These are phyloP conservation scores for Pythium folliculosum DNA, from an alignment of 352 stramenopile genomes.

Conservation along the genomic window DNA sequence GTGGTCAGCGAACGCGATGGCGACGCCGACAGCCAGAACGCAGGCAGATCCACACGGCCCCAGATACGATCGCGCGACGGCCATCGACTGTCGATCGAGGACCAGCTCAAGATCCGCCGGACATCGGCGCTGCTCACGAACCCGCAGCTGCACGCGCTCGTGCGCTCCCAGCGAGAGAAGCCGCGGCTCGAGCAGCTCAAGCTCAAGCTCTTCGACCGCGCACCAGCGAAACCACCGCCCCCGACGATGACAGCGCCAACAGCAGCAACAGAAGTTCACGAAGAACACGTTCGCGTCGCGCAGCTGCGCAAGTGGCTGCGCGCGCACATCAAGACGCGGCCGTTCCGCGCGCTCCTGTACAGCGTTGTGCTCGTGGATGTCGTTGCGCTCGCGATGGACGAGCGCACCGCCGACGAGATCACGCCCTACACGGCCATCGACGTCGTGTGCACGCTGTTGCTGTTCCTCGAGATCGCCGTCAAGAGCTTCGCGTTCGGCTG, in stretches of 20 bases:
- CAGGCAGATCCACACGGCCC: not conserved
- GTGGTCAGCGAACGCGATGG: conserved; percentile 10
- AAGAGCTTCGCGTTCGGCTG: conserved; percentile 60
- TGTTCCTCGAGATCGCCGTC: conserved; percentile 58
- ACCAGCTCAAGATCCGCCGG: conserved; percentile 44
- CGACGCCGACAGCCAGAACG: not conserved
- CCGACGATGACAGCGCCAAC: not conserved
- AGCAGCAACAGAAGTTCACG: not conserved
- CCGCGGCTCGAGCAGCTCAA: conserved; percentile 46
- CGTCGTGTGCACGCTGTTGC: conserved; percentile 57
- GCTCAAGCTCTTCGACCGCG: conserved; percentile 38
- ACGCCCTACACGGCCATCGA: conserved; percentile 36
- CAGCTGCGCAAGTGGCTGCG: conserved; percentile 30
- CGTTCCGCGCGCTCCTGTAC: conserved; percentile 50
- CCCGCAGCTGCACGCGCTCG: conserved; percentile 35
- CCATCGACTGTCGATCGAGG: conserved; percentile 38
- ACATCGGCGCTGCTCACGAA: conserved; percentile 57
- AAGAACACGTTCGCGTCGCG: not conserved
- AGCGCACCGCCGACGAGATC: conserved; percentile 32
- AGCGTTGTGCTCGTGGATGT: conserved; percentile 53
- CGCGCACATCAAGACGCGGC: conserved; percentile 41
- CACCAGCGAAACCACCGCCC: not conserved
- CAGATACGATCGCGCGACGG: not conserved
- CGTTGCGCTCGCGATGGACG: conserved; percentile 59
- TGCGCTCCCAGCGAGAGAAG: conserved; percentile 46